Conservation (phyloP, 306 rosid species). For the Cucurbita moschata region DNA sequence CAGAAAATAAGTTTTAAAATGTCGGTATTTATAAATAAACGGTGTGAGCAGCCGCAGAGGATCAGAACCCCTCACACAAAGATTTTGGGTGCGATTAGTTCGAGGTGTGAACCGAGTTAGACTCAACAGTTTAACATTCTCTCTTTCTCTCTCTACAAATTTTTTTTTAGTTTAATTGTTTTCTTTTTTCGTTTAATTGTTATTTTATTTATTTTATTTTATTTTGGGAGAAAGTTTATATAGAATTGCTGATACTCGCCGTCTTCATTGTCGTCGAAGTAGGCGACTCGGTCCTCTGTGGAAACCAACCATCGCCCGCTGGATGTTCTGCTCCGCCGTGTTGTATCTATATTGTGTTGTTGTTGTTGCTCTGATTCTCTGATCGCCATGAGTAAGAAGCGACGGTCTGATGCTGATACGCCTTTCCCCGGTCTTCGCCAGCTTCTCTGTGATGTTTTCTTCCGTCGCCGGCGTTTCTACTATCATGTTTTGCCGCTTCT, state of each 20-base stretch:
- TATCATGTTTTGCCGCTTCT: slow-evolving; percentile 32
- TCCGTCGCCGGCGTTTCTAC: slow-evolving; percentile 22
- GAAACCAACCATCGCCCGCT: not conserved
- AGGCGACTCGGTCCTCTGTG: not conserved
- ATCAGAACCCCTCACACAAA: not conserved
- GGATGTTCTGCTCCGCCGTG: not conserved
- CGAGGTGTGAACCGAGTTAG: not conserved
- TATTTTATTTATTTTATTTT: not conserved
- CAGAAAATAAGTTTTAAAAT: not conserved
- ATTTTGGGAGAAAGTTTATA: not conserved
- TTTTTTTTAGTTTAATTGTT: no score
- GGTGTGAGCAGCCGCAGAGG: not conserved
- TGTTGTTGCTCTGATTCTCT: not conserved
- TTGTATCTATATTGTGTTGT: not conserved
- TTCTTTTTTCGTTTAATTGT: no score
- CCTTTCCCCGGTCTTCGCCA: not conserved
- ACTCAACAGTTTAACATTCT: not conserved
- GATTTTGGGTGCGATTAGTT: slow-evolving; percentile 2
- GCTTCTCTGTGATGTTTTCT: slow-evolving; percentile 15
- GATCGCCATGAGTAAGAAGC: slow-evolving; percentile 18
- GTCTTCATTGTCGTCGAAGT: not conserved
- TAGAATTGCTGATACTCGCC: not conserved
- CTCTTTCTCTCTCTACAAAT: not conserved
- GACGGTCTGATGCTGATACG: slow-evolving; percentile 16
- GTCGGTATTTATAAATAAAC: not conserved